Evolutionary conservation across 192 early-diverging fungal species (phyloP).

Genomic region (Podila clonocystis): DNA sequence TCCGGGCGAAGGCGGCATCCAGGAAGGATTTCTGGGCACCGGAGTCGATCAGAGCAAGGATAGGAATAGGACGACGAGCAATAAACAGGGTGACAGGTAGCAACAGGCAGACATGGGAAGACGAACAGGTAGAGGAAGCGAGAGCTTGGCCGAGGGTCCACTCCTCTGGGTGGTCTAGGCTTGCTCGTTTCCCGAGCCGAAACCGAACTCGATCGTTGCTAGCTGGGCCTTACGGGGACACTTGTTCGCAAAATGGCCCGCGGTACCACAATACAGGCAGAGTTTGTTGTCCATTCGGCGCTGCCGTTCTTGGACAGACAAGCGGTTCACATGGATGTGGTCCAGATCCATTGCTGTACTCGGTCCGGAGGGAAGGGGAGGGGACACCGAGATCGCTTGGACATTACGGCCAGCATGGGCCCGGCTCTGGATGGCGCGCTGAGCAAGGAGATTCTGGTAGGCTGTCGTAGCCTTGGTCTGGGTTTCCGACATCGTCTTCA

Average conservation of each 20-base stretch:
- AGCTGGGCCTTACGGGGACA: slow-evolving; percentile 10
- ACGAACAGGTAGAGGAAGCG: background rate
- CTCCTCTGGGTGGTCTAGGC: slow-evolving; percentile 15
- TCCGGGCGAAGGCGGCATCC: background rate
- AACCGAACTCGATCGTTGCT: background rate
- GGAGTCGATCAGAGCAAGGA: slow-evolving; percentile 7
- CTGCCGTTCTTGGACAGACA: slow-evolving; percentile 3
- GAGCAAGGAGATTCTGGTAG: no score
- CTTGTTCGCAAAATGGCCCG: background rate
- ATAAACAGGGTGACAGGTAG: background rate
- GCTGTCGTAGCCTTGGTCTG: no score
- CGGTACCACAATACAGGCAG: slow-evolving; percentile 12
- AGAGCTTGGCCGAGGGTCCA: slow-evolving; percentile 23
- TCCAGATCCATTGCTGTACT: slow-evolving; percentile 11
- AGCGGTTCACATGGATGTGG: background rate
- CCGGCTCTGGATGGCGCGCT: no score
- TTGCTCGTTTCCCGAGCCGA: slow-evolving; percentile 11
- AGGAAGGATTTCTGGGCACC: slow-evolving; percentile 15
- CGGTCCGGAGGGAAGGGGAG: no score
- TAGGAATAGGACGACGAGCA: background rate
- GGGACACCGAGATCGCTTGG: no score
- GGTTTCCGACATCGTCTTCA: no score
- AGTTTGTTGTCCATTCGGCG: slow-evolving; percentile 1
- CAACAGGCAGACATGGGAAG: slow-evolving; percentile 3
- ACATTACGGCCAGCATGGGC: no score